Evolutionary conservation across 805 yeast genomes (phyloP).

Genomic region (Candida oleophila): DNA sequence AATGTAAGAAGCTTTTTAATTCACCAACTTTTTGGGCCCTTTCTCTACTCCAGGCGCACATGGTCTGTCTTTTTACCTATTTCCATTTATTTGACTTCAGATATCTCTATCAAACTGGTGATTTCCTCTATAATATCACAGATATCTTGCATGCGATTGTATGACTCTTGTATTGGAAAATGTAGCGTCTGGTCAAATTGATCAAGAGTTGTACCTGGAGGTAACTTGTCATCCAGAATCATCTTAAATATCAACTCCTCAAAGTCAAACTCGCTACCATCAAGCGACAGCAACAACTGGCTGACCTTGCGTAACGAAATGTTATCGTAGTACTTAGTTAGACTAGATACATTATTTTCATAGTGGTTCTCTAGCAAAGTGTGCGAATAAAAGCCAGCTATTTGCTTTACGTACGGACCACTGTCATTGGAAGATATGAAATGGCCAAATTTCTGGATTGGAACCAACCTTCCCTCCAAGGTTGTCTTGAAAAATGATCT

Average conservation of each 20-base stretch:
- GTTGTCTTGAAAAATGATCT: slow-evolving; percentile 10
- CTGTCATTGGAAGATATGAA: slow-evolving; percentile 8
- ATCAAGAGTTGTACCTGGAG: slow-evolving; percentile 29
- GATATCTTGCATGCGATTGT: slow-evolving; percentile 24
- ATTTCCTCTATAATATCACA: slow-evolving; percentile 25
- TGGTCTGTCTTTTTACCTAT: too few relatives aligned
- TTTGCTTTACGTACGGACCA: neutral
- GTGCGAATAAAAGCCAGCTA: neutral
- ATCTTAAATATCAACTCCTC: slow-evolving; percentile 31
- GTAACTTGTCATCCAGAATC: slow-evolving; percentile 34
- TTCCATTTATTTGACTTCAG: neutral
- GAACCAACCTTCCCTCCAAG: slow-evolving; percentile 13
- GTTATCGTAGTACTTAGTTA: slow-evolving; percentile 29
- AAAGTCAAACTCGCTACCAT: slow-evolving; percentile 14
- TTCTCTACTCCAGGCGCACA: too few relatives aligned
- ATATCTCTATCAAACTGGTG: slow-evolving; percentile 4
- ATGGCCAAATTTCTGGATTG: slow-evolving; percentile 12
- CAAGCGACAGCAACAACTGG: neutral
- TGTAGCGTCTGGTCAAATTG: slow-evolving; percentile 25
- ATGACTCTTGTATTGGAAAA: slow-evolving; percentile 13
- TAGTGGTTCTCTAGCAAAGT: slow-evolving; percentile 16
- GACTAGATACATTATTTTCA: slow-evolving; percentile 30
- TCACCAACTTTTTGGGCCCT: too few relatives aligned
- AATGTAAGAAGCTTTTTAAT: too few relatives aligned
- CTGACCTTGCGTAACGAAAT: slow-evolving; percentile 20